phyloP scores from a whole-genome alignment of 73 alveolate genomes.

The Urostyla sp. region DNA sequence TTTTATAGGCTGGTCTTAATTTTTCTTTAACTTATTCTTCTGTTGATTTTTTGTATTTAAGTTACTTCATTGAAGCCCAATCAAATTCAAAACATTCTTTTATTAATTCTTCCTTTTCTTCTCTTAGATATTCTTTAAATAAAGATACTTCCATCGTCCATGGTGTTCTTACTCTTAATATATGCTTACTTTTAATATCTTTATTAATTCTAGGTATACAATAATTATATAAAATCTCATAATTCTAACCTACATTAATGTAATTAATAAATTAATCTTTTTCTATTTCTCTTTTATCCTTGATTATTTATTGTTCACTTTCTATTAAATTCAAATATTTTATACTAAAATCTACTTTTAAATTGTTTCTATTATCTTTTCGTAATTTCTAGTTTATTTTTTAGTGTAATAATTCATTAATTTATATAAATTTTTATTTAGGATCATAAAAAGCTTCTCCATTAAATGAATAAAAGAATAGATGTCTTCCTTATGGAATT shows the following conservation, averaged over 20 bases:
- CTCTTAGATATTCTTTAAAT: conserved; percentile 55
- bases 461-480: conserved; percentile 51
- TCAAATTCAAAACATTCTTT: conserved; percentile 64
- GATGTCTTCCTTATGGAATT: conserved; percentile 61
- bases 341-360: not conserved
- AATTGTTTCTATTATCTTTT: not conserved
- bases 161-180: conserved; percentile 51
- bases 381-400: not conserved
- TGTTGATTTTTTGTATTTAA: conserved; percentile 39
- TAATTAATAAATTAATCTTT: not conserved
- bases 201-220: conserved; percentile 64
- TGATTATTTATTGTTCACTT: not conserved
- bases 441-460: conserved; percentile 9
- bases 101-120: conserved; percentile 30
- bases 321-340: not conserved
- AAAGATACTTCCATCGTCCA: conserved; percentile 64
- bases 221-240: conserved; percentile 12
- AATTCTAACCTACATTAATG: conserved; percentile 16
- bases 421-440: not conserved
- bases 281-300: not conserved
- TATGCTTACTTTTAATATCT: not conserved
- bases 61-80: conserved; percentile 64
- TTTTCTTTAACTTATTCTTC: conserved; percentile 36
- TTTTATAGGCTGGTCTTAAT: conserved; percentile 37
- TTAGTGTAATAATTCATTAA: conserved; percentile 5